These are phyloP conservation scores for Diaporthe sp. DNA, from an alignment of 2,329 filamentous ascomycete species.

Conservation along the genomic window DNA sequence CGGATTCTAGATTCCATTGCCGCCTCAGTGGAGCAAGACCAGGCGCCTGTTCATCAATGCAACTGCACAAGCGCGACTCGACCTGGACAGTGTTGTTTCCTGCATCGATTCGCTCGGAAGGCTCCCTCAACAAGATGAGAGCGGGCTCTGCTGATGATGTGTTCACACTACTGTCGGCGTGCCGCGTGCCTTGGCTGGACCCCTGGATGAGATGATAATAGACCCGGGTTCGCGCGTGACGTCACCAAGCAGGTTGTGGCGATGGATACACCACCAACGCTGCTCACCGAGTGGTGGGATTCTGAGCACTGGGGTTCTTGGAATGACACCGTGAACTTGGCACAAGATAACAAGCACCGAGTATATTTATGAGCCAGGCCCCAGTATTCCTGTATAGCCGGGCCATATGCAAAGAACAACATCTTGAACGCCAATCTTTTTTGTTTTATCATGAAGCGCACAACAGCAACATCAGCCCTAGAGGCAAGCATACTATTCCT, in stretches of 20 bases:
- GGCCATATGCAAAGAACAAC: not conserved
- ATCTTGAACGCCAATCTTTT: not conserved
- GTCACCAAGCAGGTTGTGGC: slow-evolving; percentile 31
- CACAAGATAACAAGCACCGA: not conserved
- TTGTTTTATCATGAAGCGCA: slow-evolving; percentile 9
- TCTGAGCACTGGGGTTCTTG: not conserved
- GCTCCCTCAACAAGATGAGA: slow-evolving; percentile 1
- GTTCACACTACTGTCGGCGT: not conserved
- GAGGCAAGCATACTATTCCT: not conserved
- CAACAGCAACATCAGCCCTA: slow-evolving; percentile 25
- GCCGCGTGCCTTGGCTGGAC: slow-evolving; percentile 34
- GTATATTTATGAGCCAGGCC: slow-evolving; percentile 1
- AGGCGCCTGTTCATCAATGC: slow-evolving; percentile 24
- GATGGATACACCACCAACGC: slow-evolving; percentile 18
- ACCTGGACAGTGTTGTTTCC: not conserved
- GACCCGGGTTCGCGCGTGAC: slow-evolving; percentile 16
- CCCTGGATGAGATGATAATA: slow-evolving; percentile 28
- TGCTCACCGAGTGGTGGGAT: slow-evolving; percentile 21
- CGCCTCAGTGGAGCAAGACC: slow-evolving; percentile 17
- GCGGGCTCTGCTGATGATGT: slow-evolving; percentile 24
- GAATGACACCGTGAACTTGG: slow-evolving; percentile 25
- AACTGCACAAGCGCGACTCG: slow-evolving; percentile 25
- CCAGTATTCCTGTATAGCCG: not conserved
- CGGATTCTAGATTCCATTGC: not conserved
- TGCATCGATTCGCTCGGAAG: slow-evolving; percentile 20